Base-by-base conservation (phyloP, 179 eudicot species). In the Silene vulgaris region DNA sequence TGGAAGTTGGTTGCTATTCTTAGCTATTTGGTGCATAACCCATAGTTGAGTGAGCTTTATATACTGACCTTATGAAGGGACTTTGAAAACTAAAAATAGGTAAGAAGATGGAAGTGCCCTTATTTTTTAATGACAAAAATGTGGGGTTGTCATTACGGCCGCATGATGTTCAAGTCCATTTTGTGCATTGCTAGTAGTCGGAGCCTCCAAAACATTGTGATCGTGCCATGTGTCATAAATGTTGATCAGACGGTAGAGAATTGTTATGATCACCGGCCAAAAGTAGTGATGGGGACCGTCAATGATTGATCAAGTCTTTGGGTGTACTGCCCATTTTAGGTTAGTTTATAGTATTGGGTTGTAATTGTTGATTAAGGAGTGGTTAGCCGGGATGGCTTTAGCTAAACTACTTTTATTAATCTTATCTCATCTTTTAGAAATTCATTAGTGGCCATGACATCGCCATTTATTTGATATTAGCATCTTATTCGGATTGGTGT, bases 141-240 rank as follows among this genome's bases (percentile, higher is more conserved):
- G 35, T 19, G 35, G 60, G 73, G 29, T 62, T 62, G 77, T 52
- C 79, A 79, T 71, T 16, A 19, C 26, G 69, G 70, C 16, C 62
- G 60, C 76, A 71, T 71, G 43, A 70, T 43, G 79, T 57, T 71
- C 11, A 14, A 30, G 57, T 37, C 57, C 23, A 56, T 16, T 60
- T 52, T 19, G 9, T 71, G 73, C 2, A 13, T 5, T 19, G 62
- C 30, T 14, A 69, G 23, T 69, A 71, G 75, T 73, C 70, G 78
- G 76, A 74, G 78, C 84, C 86, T 81, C 86, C 84, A 26, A 79
- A 70, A 52, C 28, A 52, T 13, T 76, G 61, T 35, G 52, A 13
- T 65, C 3, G 0, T 17, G 89, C 71, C 89, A 86, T 85, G 88
- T 86, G 89, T 72, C 76, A 52, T 1, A 26, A 37, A 48, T 72